These are phyloP conservation scores for Wickerhamomyces sydowiorum DNA, from an alignment of 805 yeast genomes.

Conservation along the genomic window DNA sequence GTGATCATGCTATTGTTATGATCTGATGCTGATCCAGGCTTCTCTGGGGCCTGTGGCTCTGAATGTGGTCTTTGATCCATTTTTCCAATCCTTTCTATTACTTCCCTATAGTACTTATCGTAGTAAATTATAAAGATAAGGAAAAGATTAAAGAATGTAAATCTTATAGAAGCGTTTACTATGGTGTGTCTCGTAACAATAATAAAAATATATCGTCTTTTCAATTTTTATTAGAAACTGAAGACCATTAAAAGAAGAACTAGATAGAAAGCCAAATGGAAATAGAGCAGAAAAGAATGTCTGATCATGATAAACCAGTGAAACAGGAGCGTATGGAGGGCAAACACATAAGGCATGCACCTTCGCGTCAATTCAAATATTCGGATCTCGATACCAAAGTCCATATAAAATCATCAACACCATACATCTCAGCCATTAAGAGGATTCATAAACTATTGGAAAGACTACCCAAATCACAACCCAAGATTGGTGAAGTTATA, in stretches of 20 bases:
- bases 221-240: too few species aligned
- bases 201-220: too few species aligned
- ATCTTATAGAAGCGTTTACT: too few species aligned
- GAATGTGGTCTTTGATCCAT: neutral
- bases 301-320: neutral
- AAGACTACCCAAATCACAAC: conserved; percentile 38
- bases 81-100: neutral
- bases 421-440: conserved; percentile 69
- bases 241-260: too few species aligned
- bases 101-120: too few species aligned
- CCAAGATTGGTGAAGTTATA: conserved; percentile 39
- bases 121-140: too few species aligned
- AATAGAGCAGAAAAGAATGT: neutral
- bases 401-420: conserved; percentile 59
- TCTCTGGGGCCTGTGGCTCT: neutral
- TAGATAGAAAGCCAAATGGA: too few species aligned
- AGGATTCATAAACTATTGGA: conserved; percentile 48
- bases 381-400: conserved; percentile 43
- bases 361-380: conserved; percentile 38
- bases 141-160: too few species aligned
- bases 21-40: neutral
- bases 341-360: conserved; percentile 47
- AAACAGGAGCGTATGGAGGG: conserved; percentile 23
- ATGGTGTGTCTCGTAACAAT: too few species aligned
- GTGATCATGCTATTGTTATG: conserved; percentile 1